Base-by-base conservation (phyloP, 2,329 filamentous ascomycete genomes). In the Pseudogymnoascus sp. region DNA sequence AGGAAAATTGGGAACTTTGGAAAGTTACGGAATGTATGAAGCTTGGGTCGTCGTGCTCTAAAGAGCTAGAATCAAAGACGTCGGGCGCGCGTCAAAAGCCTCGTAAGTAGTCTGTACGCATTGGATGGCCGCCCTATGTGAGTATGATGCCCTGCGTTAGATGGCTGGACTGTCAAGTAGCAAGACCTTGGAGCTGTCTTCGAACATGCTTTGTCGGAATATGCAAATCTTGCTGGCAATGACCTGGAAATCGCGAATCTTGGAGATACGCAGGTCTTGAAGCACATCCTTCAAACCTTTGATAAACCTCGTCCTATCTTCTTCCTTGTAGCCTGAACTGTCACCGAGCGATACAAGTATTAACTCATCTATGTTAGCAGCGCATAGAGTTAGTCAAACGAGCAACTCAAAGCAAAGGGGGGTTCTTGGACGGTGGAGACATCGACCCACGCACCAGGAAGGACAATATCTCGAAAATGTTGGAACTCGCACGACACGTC, bases 401-500 rank as follows among this genome's bases (percentile, higher is more conserved):
- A 61, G 60, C 38, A 55, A 55, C 49, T 33, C 28, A 5, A 55
- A 55, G 28, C 49, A 70, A 72, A 74, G 71, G 72, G 69, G 65
- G 65, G 62, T 60, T 42, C 49, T 64, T 66, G 64, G 33, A 63
- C 58, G 64, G 49, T 22, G 49, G 49, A 33, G 58, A 61, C 63
- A 64, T 60, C 55, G 67, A 70, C 66, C 70, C 65, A 90, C 89
- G 84, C 83, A 95, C 91, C 91, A 76, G 82, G 84, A 71, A 91
- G 78, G 70, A 78, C 79, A 77, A 93, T 88, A 65, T 84, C 80
- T 68, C 82, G 80, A 73, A 96, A 92, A 77, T 99, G 94, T 78
- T 97, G 87, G 67, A 78, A 87, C 62, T 84, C 78, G 76, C 94
- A 99, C 62, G 83, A 79, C 64, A 77, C 73, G 71, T 92, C 90